Evolutionary conservation across 768 basidiomycete species (phyloP).

Genomic region (Phanerochaete carnosa): DNA sequence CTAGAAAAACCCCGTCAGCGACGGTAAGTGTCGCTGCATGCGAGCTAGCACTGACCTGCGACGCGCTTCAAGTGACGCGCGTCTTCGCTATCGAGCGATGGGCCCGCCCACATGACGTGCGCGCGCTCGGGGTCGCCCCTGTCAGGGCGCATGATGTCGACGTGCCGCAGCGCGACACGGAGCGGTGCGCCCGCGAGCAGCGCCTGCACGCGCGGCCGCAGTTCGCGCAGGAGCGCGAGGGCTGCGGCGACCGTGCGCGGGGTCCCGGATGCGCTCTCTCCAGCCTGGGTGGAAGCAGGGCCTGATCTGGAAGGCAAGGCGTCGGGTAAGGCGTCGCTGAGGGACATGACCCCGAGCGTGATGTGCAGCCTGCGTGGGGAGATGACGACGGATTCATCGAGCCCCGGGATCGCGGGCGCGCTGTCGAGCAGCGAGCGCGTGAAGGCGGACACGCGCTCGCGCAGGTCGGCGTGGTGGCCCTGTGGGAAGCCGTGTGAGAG

Average conservation of each 20-base stretch:
- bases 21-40: too few species aligned
- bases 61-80: constrained; percentile 29
- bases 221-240: constrained; percentile 19
- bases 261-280: neutral
- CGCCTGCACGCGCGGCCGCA: constrained; percentile 37
- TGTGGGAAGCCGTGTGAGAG: constrained; percentile 15
- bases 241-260: constrained; percentile 22
- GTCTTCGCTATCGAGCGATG: constrained; percentile 32
- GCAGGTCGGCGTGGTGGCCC: constrained; percentile 32
- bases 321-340: constrained; percentile 23
- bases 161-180: constrained; percentile 39
- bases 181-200: constrained; percentile 34
- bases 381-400: constrained; percentile 60
- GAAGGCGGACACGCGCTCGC: constrained; percentile 23
- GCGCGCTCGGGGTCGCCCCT: constrained; percentile 36
- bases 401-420: constrained; percentile 39
- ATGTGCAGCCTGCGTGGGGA: constrained; percentile 59
- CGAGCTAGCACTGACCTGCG: constrained; percentile 31
- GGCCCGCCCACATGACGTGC: constrained; percentile 57
- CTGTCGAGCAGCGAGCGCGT: constrained; percentile 26
- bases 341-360: constrained; percentile 72
- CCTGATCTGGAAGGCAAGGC: neutral
- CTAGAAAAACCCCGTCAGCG: constrained; percentile 16
- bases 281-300: neutral
- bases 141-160: constrained; percentile 49